phyloP scores from a whole-genome alignment of 1,139 yeast genomes.

The Hemisphaericaspora lyxosophila region DNA sequence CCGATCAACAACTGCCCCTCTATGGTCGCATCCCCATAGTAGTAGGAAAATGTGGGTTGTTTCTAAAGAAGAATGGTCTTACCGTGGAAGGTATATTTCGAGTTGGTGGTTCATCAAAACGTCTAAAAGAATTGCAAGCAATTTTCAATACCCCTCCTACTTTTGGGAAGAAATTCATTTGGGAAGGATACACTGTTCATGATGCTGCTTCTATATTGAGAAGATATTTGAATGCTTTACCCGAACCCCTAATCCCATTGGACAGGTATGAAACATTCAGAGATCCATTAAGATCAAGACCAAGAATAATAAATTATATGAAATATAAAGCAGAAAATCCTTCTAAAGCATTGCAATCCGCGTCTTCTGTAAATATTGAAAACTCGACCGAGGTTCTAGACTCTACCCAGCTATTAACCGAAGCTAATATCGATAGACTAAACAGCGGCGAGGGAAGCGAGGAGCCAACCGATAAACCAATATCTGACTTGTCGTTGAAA shows the following conservation, averaged over 20 bases:
- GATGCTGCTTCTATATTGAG: conserved; percentile 92
- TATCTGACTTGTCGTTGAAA: conserved; percentile 1
- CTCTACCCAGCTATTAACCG: conserved; percentile 29
- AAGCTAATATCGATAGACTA: conserved; percentile 30
- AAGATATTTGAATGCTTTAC: conserved; percentile 80
- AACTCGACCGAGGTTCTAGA: conserved; percentile 16
- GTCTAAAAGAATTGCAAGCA: conserved; percentile 82
- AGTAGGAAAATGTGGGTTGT: conserved; percentile 95
- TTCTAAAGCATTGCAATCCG: conserved; percentile 22
- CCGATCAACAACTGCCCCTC: conserved; percentile 36
- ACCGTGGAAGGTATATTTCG: conserved; percentile 89
- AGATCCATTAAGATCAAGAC: conserved; percentile 65
- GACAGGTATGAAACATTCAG: conserved; percentile 77
- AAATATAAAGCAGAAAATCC: conserved; percentile 53
- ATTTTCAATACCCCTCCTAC: conserved; percentile 84
- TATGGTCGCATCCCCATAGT: conserved; percentile 84
- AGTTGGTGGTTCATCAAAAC: conserved; percentile 86
- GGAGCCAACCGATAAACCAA: background rate
- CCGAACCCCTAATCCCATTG: conserved; percentile 89
- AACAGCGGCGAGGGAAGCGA: conserved; percentile 14
- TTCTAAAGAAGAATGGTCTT: conserved; percentile 71
- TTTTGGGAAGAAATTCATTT: conserved; percentile 80
- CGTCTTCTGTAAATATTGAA: conserved; percentile 1
- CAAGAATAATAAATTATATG: conserved; percentile 61
- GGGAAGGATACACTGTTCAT: conserved; percentile 97